Evolutionary conservation across 768 basidiomycete genomes (phyloP).

Genomic region (Trametes sanguinea): DNA sequence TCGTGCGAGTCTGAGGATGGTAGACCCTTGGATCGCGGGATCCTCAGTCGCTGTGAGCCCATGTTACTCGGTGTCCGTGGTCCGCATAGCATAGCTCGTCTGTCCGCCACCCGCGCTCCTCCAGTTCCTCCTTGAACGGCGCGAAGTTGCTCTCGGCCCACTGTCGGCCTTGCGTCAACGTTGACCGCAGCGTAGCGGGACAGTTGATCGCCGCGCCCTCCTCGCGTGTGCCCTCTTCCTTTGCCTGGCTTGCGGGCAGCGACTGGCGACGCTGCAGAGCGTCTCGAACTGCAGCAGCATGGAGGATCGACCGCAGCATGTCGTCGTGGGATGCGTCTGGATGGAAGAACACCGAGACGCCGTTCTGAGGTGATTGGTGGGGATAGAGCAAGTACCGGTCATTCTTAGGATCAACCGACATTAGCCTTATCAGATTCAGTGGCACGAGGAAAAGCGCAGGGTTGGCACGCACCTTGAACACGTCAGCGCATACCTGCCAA

Average conservation of each 20-base stretch:
- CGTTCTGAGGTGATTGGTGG: slow-evolving; percentile 3
- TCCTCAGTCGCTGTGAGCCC: slow-evolving; percentile 17
- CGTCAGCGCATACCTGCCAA: slow-evolving; percentile 28
- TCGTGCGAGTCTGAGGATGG: not conserved
- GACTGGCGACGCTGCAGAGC: not conserved
- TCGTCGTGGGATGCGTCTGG: slow-evolving; percentile 30
- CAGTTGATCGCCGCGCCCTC: not conserved
- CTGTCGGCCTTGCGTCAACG: slow-evolving; percentile 16
- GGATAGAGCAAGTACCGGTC: slow-evolving; percentile 31
- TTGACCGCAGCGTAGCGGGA: not conserved
- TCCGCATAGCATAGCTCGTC: slow-evolving; percentile 33
- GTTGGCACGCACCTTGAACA: slow-evolving; percentile 27
- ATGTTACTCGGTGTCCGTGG: slow-evolving; percentile 29
- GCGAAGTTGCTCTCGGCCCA: slow-evolving; percentile 22
- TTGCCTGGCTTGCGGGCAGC: not conserved
- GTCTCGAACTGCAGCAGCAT: slow-evolving; percentile 24
- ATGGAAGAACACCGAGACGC: slow-evolving; percentile 27
- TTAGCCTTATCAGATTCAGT: not conserved
- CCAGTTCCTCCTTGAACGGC: slow-evolving; percentile 24
- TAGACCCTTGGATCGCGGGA: not conserved
- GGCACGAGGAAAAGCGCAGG: not conserved
- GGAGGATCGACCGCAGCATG: slow-evolving; percentile 29
- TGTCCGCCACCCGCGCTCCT: slow-evolving; percentile 28
- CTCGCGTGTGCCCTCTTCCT: not conserved
- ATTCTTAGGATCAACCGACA: slow-evolving; percentile 15